phyloP scores from a whole-genome alignment of 768 basidiomycete genomes.

The Termitomyces sp. region DNA sequence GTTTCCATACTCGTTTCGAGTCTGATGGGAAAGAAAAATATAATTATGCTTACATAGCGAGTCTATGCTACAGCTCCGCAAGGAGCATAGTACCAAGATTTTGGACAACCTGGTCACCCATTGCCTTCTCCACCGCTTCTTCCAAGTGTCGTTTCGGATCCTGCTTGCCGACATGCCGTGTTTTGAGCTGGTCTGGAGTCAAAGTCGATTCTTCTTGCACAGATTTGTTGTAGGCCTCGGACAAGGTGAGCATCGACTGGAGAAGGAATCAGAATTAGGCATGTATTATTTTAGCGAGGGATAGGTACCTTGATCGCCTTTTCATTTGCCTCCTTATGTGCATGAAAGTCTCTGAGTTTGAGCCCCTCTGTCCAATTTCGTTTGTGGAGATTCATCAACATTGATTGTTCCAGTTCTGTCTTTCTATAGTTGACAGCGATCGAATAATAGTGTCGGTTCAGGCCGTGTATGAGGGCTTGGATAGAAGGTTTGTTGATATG shows the following conservation, averaged over 20 bases:
- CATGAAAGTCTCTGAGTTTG: constrained; percentile 84
- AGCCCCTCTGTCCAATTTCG: constrained; percentile 98
- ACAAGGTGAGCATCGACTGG: constrained; percentile 89
- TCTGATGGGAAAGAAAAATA: no score
- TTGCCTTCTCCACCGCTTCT: constrained; percentile 95
- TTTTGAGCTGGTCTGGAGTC: constrained; percentile 89
- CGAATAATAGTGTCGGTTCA: constrained; percentile 97
- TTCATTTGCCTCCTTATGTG: constrained; percentile 86
- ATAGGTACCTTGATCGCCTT: constrained; percentile 83
- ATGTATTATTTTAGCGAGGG: constrained; percentile 1
- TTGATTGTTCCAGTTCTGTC: constrained; percentile 95
- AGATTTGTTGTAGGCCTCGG: constrained; percentile 94
- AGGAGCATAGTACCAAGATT: constrained; percentile 92
- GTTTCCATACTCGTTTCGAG: no score
- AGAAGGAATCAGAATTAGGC: constrained; percentile 9
- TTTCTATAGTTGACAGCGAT: constrained; percentile 98
- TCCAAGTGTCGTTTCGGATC: constrained; percentile 98
- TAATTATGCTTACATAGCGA: background rate
- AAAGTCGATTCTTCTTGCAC: constrained; percentile 98
- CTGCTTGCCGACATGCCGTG: constrained; percentile 94
- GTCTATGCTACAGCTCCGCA: constrained; percentile 81
- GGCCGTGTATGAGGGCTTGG: constrained; percentile 94
- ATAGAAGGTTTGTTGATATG: constrained; percentile 99
- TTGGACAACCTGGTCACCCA: constrained; percentile 96
- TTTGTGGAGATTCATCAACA: constrained; percentile 99